A percentile compares a stretch with the other conserved stretches of the same genome.
phyloP scores from a whole-genome alignment of 371 early-diverging fungal species.

The Mucor velutinosus region DNA sequence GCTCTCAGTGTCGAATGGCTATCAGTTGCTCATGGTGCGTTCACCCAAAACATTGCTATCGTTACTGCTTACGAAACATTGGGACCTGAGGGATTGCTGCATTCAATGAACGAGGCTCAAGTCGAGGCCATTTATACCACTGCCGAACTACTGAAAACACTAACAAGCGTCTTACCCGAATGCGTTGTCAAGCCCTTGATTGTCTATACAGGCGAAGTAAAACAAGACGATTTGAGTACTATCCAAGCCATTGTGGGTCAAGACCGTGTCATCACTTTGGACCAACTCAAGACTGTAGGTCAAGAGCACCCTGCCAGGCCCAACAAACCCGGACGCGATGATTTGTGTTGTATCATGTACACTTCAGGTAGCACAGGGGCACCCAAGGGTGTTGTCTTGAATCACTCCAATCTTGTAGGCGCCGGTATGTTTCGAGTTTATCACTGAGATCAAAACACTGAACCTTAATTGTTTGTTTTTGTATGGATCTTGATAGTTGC shows the following conservation, averaged over 20 bases:
- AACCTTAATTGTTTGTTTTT: conserved; percentile 6
- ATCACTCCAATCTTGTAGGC: conserved; percentile 63
- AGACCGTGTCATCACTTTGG: conserved; percentile 48
- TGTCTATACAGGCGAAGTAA: conserved; percentile 45
- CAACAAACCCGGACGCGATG: conserved; percentile 57
- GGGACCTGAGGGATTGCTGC: conserved; percentile 73
- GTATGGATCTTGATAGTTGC: conserved; percentile 39
- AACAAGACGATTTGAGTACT: conserved; percentile 24
- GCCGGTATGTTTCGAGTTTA: conserved; percentile 30
- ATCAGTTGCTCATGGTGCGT: conserved; percentile 67
- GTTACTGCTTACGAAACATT: conserved; percentile 90
- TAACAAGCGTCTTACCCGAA: conserved; percentile 70
- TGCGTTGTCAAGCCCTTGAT: conserved; percentile 47
- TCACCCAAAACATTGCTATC: conserved; percentile 74
- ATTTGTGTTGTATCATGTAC: conserved; percentile 91
- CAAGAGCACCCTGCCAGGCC: conserved; percentile 77
- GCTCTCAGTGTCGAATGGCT: conserved; percentile 73
- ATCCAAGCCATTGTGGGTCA: conserved; percentile 22
- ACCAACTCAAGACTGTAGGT: conserved; percentile 83
- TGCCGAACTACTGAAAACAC: conserved; percentile 59
- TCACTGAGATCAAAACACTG: not conserved
- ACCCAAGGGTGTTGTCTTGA: conserved; percentile 64
- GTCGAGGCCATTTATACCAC: conserved; percentile 62
- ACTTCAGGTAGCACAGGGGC: conserved; percentile 91
- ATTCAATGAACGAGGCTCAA: conserved; percentile 63